Percentiles rank a stretch among this genome's conserved stretches.
These are phyloP conservation scores for Leccinum pellstonianum DNA, from an alignment of 768 basidiomycete genomes.

Conservation along the genomic window DNA sequence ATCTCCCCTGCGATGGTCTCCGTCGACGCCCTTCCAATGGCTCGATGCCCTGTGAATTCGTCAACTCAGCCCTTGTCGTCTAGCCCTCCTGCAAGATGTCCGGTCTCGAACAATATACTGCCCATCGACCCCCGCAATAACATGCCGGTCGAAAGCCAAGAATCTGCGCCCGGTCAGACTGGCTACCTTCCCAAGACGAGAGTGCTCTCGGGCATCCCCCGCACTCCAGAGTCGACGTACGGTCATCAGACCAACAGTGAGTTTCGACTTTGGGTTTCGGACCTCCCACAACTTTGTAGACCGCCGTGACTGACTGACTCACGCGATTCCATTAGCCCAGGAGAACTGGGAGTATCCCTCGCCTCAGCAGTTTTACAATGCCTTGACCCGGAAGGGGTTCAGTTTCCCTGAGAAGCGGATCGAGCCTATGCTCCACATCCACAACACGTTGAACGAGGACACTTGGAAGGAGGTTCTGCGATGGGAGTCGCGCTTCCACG, in stretches of 20 bases:
- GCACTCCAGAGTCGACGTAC: slow-evolving; percentile 7
- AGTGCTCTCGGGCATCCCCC: slow-evolving; percentile 9
- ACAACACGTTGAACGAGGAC: slow-evolving; percentile 13
- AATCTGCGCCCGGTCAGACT: slow-evolving; percentile 1
- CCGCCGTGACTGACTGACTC: not conserved
- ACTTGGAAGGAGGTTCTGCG: slow-evolving; percentile 9
- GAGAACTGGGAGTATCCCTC: slow-evolving; percentile 16
- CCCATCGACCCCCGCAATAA: slow-evolving; percentile 10
- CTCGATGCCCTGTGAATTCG: slow-evolving; percentile 3
- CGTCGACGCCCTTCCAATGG: not conserved
- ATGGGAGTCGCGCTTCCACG: slow-evolving; percentile 17
- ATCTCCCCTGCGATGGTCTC: not conserved
- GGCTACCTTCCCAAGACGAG: not conserved
- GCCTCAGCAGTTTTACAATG: slow-evolving; percentile 16
- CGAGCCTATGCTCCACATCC: slow-evolving; percentile 5
- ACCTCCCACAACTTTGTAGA: too few relatives aligned
- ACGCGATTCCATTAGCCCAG: slow-evolving; percentile 1
- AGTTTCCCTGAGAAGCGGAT: slow-evolving; percentile 7
- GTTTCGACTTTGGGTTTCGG: not conserved
- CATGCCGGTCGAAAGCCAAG: slow-evolving; percentile 14
- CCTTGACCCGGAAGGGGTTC: slow-evolving; percentile 12
- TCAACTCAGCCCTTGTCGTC: not conserved
- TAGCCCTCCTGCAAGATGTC: slow-evolving; percentile 6
- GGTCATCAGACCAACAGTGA: slow-evolving; percentile 15
- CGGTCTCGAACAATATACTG: not conserved